Evolutionary conservation across 2,329 filamentous ascomycete species (phyloP), one percentile per base, ranked within the genome.

Genomic region (Diaporthe sp.): DNA sequence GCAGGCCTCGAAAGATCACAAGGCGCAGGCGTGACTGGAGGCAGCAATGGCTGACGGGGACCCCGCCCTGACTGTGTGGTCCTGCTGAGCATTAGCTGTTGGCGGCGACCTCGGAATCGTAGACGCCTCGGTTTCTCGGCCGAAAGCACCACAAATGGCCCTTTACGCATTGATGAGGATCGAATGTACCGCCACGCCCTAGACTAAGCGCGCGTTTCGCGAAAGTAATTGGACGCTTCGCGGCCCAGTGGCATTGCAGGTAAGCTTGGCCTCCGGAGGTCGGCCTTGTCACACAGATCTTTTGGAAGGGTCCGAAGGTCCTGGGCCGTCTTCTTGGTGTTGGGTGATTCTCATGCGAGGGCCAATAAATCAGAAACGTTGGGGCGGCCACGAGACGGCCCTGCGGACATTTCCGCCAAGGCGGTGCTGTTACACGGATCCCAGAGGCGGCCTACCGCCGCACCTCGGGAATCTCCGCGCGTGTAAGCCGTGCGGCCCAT

Each of bases 341-440:
- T 39, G 12, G 37, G 3, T 39, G 37, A 22, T n/a, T 37, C 31
- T 58, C 19, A 31, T 22, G 5, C 57, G 22, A 37, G 57, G 57
- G 19, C 55, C 55, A 58, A 37, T 60, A 19, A 13, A 34, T 9
- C 10, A 60, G 57, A 42, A 44, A 44, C 15, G 22, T 62, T 31
- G 37, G 61, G 25, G 6, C 8, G 61, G 60, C 37, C 60, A 62
- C 15, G 42, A n/a, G 25, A 19, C 19, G 61, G 42, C 25, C 25
- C 42, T 31, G 39, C 39, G 39, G 61, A 15, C 19, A 15, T 39
- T 15, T 7, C 19, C 46, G 62, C 31, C 62, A 12, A 53, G 44
- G 62, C 62, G 6, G 31, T 68, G 62, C 28, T 25, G 62, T 68
- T 19, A 39, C 62, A 53, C 62, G 3, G 28, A n/a, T 53, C 62